phyloP scores from a whole-genome alignment of 78 protist genomes.

The Cavenderia fasciculata region DNA sequence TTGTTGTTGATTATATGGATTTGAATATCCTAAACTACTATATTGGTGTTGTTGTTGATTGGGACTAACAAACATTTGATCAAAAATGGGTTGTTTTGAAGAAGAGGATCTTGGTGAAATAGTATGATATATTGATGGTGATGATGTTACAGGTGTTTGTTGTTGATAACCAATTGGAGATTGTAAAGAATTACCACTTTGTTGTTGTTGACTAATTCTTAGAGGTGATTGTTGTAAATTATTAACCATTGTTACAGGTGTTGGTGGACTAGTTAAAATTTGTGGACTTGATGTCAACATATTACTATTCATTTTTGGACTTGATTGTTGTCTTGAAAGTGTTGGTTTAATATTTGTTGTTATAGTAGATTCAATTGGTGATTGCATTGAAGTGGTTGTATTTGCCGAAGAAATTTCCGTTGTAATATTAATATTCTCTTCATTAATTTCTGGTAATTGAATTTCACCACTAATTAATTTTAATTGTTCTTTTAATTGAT shows the following conservation, averaged over 20 bases:
- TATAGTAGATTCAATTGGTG: background rate
- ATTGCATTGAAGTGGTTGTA: background rate
- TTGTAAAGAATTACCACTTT: background rate
- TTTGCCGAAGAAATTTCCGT: background rate
- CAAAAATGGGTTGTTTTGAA: no score
- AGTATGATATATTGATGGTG: background rate
- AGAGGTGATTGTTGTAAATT: conserved; percentile 12
- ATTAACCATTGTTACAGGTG: background rate
- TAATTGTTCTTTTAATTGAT: conserved; percentile 24
- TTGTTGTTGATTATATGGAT: no score
- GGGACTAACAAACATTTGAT: no score
- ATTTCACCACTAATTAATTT: background rate
- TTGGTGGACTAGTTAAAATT: background rate
- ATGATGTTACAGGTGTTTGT: background rate
- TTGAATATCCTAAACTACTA: no score
- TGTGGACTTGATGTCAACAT: conserved; percentile 17
- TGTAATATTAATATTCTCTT: background rate
- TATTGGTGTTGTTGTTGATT: no score
- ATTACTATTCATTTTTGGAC: background rate
- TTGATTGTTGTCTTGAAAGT: conserved; percentile 26
- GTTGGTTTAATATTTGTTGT: background rate
- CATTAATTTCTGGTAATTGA: background rate
- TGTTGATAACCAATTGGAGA: no score
- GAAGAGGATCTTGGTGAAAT: conserved; percentile 16
- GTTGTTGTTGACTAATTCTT: background rate